Evolutionary conservation across 108 stramenopile species (phyloP), one percentile per base, ranked within the genome.

Genomic region (Discostella pseudostelligera): DNA sequence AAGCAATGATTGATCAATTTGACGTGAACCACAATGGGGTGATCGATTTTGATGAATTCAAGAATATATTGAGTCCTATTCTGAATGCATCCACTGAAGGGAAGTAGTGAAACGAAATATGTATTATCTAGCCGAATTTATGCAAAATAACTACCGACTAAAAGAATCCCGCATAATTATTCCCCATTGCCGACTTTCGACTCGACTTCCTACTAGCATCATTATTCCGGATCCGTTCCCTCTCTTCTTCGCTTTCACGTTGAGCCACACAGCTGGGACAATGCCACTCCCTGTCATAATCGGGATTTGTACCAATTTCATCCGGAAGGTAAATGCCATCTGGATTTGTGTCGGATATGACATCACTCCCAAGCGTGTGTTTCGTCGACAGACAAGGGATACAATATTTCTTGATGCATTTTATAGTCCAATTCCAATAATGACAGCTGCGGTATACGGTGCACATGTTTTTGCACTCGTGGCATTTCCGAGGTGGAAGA

Each of bases 261-360:
- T 62, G 68, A 24, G 28, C 58, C 10, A 74, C 39, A 47, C 74
- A 74, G n/a, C 54, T 56, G 8, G 74, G 74, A 54, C 74, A 74
- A 56, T 69, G 68, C 74, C 74, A 74, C 40, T 74, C 74, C 1
- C 14, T 5, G 44, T 72, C 71, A 22, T 54, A 16, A 21, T 16
- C 25, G 0, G 42, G 21, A 13, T 62, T n/a, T n/a, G n/a, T n/a
- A n/a, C n/a, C n/a, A n/a, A n/a, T n/a, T n/a, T n/a, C n/a, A n/a
- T n/a, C n/a, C n/a, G n/a, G n/a, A n/a, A n/a, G n/a, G n/a, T n/a
- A n/a, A n/a, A n/a, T n/a, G n/a, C n/a, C n/a, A n/a, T n/a, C n/a
- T n/a, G n/a, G n/a, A n/a, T n/a, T n/a, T n/a, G n/a, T n/a, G n/a
- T n/a, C n/a, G n/a, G n/a, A n/a, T n/a, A n/a, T n/a, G n/a, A n/a